A percentile compares a stretch with the other conserved stretches of the same genome.
Evolutionary conservation across 2,329 filamentous ascomycete species (phyloP).

Genomic region (Fusarium buharicum): DNA sequence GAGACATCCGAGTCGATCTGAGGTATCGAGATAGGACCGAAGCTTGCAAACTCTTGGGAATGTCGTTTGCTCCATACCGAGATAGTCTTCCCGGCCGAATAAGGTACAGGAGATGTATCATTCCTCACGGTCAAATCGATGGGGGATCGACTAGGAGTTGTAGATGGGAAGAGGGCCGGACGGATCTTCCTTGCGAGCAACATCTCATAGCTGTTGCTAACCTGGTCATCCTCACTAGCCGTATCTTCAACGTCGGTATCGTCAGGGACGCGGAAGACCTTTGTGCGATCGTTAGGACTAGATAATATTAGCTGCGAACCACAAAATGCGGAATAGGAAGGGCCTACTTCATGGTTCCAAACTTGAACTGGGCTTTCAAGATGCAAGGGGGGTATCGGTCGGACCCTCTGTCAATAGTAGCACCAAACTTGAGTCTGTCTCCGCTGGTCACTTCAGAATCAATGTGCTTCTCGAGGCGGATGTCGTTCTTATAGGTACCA

Average conservation of each 20-base stretch:
- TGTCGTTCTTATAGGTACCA: constrained; percentile 60
- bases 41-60: background rate
- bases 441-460: constrained; percentile 39
- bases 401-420: constrained; percentile 49
- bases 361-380: constrained; percentile 50
- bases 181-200: constrained; percentile 46
- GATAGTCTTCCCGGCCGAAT: background rate
- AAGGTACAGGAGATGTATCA: constrained; percentile 11
- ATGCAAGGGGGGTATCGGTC: constrained; percentile 53
- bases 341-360: constrained; percentile 43
- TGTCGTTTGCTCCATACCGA: background rate
- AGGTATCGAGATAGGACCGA: constrained; percentile 1
- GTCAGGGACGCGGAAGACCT: constrained; percentile 57
- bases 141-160: constrained; percentile 2
- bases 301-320: constrained; percentile 26
- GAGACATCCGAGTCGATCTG: constrained; percentile 2
- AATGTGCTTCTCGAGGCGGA: constrained; percentile 30
- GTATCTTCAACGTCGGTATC: constrained; percentile 51
- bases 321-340: background rate
- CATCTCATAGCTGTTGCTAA: constrained; percentile 44
- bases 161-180: constrained; percentile 33
- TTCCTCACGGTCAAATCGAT: constrained; percentile 40
- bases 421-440: constrained; percentile 52
- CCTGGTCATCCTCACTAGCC: constrained; percentile 44
- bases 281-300: constrained; percentile 44